A percentile compares a stretch with the other conserved stretches of the same genome.
Evolutionary conservation across 441 rosid genomes (phyloP).

Genomic region (Syzygium malaccense): DNA sequence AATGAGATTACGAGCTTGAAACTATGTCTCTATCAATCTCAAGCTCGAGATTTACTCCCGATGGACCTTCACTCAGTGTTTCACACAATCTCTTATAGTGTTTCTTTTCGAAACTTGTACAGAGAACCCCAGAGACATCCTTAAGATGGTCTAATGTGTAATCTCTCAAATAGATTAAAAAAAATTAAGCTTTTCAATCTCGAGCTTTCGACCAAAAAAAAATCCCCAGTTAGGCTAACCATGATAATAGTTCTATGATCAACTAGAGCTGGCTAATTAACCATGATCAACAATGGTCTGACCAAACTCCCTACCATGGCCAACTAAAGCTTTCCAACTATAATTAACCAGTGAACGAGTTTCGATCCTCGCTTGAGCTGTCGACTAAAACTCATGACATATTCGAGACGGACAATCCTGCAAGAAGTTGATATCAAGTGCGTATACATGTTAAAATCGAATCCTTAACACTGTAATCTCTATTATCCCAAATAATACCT

Average conservation of each 20-base stretch:
- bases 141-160: neutral
- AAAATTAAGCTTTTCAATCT: neutral
- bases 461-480: neutral
- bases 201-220: neutral
- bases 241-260: neutral
- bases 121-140: neutral
- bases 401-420: accelerated
- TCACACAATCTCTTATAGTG: neutral
- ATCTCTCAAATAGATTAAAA: accelerated
- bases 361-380: neutral
- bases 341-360: neutral
- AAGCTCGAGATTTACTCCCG: neutral
- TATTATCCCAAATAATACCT: neutral
- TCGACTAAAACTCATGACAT: neutral
- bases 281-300: neutral
- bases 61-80: neutral
- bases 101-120: neutral
- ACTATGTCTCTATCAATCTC: neutral
- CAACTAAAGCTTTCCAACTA: neutral
- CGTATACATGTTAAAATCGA: neutral
- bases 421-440: neutral
- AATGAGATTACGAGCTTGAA: neutral
- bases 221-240: too few relatives aligned
- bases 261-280: neutral
- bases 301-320: too few relatives aligned